These are phyloP conservation scores for Agaricales sp. DNA, from an alignment of 1,284 basidiomycete genomes.

Conservation along the genomic window DNA sequence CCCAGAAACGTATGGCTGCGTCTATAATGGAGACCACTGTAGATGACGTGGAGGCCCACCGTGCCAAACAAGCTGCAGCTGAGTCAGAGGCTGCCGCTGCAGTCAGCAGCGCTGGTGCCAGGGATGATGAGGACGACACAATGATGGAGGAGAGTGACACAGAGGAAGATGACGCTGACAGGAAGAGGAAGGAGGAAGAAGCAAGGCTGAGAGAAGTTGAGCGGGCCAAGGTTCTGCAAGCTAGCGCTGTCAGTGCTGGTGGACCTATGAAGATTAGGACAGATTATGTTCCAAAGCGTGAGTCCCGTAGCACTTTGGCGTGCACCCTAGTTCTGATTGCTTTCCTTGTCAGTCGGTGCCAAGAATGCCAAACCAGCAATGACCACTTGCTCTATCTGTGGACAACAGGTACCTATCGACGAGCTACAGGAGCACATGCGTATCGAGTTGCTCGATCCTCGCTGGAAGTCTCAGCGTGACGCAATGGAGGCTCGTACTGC, in stretches of 20 bases:
- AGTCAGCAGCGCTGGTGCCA: conserved; percentile 45
- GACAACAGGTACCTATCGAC: conserved; percentile 88
- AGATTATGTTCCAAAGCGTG: conserved; percentile 91
- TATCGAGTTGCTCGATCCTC: conserved; percentile 94
- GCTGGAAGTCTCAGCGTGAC: conserved; percentile 94
- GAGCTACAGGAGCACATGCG: conserved; percentile 97
- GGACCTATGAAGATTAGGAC: conserved; percentile 95
- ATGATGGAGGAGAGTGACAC: conserved; percentile 72
- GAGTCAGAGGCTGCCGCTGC: conserved; percentile 70
- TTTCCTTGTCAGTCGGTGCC: conserved; percentile 41
- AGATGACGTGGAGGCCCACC: conserved; percentile 74
- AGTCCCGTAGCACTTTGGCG: conserved; percentile 21
- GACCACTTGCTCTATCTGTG: conserved; percentile 89
- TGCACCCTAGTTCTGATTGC: conserved; percentile 7
- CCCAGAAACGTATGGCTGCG: conserved; percentile 96
- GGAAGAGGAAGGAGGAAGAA: conserved; percentile 64
- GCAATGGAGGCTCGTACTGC: conserved; percentile 79
- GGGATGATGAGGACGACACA: conserved; percentile 46
- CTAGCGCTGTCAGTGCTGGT: conserved; percentile 61
- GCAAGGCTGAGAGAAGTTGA: conserved; percentile 71
- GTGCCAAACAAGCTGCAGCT: conserved; percentile 68
- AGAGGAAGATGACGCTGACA: conserved; percentile 59
- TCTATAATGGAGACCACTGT: conserved; percentile 95
- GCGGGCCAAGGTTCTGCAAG: conserved; percentile 69
- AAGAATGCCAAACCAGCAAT: conserved; percentile 61